A percentile compares a stretch with the other conserved stretches of the same genome.
These are phyloP conservation scores for Symbiotaphrina buchneri DNA, from an alignment of 495 filamentous ascomycete species.

Conservation along the genomic window DNA sequence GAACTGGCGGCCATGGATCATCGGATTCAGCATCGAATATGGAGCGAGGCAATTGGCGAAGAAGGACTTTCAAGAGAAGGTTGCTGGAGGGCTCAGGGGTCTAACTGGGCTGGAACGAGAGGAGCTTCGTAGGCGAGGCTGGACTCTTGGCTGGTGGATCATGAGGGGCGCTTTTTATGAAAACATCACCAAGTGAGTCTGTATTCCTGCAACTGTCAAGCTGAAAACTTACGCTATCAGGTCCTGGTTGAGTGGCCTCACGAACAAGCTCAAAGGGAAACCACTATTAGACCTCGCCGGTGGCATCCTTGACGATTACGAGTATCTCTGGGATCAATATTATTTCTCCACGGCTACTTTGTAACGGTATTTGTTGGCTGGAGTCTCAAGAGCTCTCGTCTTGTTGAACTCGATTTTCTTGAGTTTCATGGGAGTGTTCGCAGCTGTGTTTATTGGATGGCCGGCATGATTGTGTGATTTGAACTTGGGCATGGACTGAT, in stretches of 20 bases:
- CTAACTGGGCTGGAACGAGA: constrained; percentile 71
- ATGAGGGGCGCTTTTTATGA: constrained; percentile 95
- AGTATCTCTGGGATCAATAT: constrained; percentile 94
- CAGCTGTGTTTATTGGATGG: too few species aligned
- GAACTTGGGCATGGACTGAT: too few species aligned
- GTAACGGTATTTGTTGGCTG: too few species aligned
- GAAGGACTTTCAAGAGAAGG: constrained; percentile 39
- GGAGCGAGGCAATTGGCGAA: constrained; percentile 66
- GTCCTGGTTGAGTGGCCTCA: constrained; percentile 33
- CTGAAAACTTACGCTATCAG: constrained; percentile 18
- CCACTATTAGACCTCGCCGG: constrained; percentile 59
- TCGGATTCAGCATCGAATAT: constrained; percentile 73
- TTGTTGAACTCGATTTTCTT: too few species aligned
- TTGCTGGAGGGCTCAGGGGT: constrained; percentile 42
- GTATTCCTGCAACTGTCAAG: constrained; percentile 1
- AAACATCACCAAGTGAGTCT: constrained; percentile 56
- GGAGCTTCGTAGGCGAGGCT: constrained; percentile 64
- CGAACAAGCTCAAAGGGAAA: constrained; percentile 45
- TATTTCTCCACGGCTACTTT: constrained; percentile 65
- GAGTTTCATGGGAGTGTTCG: too few species aligned
- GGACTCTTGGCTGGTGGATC: constrained; percentile 83
- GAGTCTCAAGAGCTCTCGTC: too few species aligned
- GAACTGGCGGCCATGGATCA: constrained; percentile 74
- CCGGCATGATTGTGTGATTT: too few species aligned
- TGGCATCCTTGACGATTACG: constrained; percentile 80